These are phyloP conservation scores for Penicillium concentricum DNA, from an alignment of 2,329 filamentous ascomycete genomes.

Conservation along the genomic window DNA sequence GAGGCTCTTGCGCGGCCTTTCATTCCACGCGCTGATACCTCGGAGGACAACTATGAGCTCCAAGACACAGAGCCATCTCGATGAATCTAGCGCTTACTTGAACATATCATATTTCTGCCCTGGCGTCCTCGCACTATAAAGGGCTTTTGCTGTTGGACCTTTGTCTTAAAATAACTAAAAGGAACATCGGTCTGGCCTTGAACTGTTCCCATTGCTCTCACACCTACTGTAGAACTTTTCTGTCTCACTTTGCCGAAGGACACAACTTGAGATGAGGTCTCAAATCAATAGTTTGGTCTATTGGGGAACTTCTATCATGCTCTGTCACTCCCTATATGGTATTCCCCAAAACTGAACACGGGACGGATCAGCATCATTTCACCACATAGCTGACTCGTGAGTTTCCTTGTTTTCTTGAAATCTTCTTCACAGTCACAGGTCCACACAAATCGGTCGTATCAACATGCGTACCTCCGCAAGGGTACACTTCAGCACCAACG, in stretches of 20 bases:
- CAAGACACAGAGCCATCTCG: constrained; percentile 17
- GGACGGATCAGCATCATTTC: background rate
- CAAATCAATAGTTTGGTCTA: background rate
- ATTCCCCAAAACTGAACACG: background rate
- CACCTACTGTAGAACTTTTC: background rate
- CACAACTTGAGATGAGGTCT: background rate
- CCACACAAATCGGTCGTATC: constrained; percentile 53
- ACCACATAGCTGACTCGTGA: constrained; percentile 56
- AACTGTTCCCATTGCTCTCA: background rate
- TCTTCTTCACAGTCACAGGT: constrained; percentile 65
- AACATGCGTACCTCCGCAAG: constrained; percentile 75
- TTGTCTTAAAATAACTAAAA: background rate
- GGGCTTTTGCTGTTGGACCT: background rate
- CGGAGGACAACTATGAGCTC: constrained; percentile 28
- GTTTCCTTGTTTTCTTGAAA: constrained; percentile 62
- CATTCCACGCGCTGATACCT: constrained; percentile 11
- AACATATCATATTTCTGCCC: background rate
- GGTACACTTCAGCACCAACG: constrained; percentile 66
- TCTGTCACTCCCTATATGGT: background rate
- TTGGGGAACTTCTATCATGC: background rate
- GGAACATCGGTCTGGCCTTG: background rate
- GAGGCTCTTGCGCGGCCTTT: constrained; percentile 21
- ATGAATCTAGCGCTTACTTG: background rate
- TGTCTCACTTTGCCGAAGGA: background rate
- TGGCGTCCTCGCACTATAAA: background rate